phyloP scores from a whole-genome alignment of 225 moss, liverwort and hornwort species.

The Sphagnum contortum region DNA sequence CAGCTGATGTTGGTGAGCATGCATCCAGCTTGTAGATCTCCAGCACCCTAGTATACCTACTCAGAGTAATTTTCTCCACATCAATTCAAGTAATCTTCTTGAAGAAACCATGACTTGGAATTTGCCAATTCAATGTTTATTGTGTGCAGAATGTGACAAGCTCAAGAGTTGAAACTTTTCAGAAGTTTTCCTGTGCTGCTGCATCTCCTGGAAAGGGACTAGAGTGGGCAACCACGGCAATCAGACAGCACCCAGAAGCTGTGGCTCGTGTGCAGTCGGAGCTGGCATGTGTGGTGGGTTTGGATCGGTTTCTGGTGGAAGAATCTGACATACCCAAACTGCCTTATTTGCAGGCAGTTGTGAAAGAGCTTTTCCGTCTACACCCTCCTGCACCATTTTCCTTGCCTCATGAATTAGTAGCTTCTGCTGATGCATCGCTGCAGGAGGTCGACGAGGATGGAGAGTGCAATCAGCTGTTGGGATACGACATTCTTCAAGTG shows the following conservation, averaged over 20 bases:
- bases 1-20: conserved; percentile 13
- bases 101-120: not conserved
- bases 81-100: not conserved
- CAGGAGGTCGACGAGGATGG: conserved; percentile 12
- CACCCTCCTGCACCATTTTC: conserved; percentile 28
- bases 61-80: not conserved
- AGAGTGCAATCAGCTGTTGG: conserved; percentile 11
- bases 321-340: conserved; percentile 19
- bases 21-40: not conserved
- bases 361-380: conserved; percentile 41
- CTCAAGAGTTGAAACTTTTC: not conserved
- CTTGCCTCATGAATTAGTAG: conserved; percentile 14
- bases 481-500: conserved; percentile 10
- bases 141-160: conserved; percentile 26
- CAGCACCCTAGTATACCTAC: not conserved
- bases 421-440: conserved; percentile 10
- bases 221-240: conserved; percentile 28
- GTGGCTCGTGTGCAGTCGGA: conserved; percentile 19
- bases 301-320: not conserved
- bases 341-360: conserved; percentile 35
- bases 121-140: not conserved
- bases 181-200: too few relatives aligned
- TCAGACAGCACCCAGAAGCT: conserved; percentile 11
- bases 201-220: conserved; percentile 5
- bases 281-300: conserved; percentile 8